Percentiles rank a stretch among this genome's conserved stretches.
Evolutionary conservation across 2,329 filamentous ascomycete species (phyloP).

Genomic region (Chaetomiaceae sp.): DNA sequence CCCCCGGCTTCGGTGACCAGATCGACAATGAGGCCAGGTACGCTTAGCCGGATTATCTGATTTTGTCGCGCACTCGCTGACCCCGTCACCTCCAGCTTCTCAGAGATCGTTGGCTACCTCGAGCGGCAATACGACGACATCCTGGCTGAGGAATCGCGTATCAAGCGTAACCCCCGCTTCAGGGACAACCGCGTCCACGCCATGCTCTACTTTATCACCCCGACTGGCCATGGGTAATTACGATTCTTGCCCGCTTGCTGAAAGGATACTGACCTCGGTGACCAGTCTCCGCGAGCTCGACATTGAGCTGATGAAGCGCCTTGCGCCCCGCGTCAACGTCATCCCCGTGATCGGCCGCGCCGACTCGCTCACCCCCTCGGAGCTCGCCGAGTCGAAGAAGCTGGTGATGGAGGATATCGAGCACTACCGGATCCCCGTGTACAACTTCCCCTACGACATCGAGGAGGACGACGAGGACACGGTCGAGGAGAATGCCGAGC

Average conservation of each 20-base stretch:
- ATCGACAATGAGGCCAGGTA: conserved; percentile 99
- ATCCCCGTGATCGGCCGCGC: conserved; percentile 98
- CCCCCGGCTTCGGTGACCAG: conserved; percentile 95
- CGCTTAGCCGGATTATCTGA: conserved; percentile 21
- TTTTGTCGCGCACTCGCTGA: conserved; percentile 2
- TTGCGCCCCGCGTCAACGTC: conserved; percentile 96
- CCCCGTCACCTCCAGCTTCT: conserved; percentile 59
- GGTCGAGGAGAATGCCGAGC: conserved; percentile 97
- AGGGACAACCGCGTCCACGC: conserved; percentile 98
- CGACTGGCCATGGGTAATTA: conserved; percentile 84
- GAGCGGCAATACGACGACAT: conserved; percentile 99
- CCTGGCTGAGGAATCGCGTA: conserved; percentile 97
- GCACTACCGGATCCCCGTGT: conserved; percentile 98
- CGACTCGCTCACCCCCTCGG: conserved; percentile 91
- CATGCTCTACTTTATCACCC: conserved; percentile 98
- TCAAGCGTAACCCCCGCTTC: conserved; percentile 99
- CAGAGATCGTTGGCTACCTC: conserved; percentile 95
- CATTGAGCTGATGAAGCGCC: conserved; percentile 98
- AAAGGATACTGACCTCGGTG: conserved; percentile 21
- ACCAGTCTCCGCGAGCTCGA: conserved; percentile 91
- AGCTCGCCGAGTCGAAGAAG: conserved; percentile 99
- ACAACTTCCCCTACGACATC: conserved; percentile 99
- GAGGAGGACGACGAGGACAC: conserved; percentile 99
- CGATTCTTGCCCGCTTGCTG: not conserved
- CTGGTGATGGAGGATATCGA: conserved; percentile 99